Evolutionary conservation across 495 filamentous ascomycete species (phyloP).

Genomic region (Mycothermus thermophilus): DNA sequence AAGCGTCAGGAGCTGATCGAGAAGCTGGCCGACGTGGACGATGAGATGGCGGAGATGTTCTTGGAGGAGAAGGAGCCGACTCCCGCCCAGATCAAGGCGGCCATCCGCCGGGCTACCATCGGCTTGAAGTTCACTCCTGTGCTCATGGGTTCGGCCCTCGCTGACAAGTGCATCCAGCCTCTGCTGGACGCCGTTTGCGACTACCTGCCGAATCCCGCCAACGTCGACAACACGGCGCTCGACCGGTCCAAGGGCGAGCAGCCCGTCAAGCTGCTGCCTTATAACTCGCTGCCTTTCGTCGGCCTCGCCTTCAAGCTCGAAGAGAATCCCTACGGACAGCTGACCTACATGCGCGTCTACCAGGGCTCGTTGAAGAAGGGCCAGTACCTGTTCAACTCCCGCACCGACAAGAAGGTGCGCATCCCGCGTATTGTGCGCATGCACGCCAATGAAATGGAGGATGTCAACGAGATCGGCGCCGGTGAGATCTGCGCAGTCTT

Average conservation of each 20-base stretch:
- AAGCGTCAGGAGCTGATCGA: conserved; percentile 78
- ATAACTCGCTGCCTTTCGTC: conserved; percentile 85
- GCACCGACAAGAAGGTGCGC: conserved; percentile 89
- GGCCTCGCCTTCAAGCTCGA: conserved; percentile 98
- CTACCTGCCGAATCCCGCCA: conserved; percentile 83
- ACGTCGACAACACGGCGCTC: conserved; percentile 82
- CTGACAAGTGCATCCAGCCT: conserved; percentile 89
- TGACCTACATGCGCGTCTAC: conserved; percentile 98
- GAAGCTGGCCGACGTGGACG: conserved; percentile 92
- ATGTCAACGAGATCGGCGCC: conserved; percentile 77
- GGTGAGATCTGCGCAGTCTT: conserved; percentile 99
- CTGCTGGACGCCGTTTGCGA: conserved; percentile 96
- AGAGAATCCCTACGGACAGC: conserved; percentile 95
- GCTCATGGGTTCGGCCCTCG: conserved; percentile 88
- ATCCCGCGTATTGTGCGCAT: conserved; percentile 96
- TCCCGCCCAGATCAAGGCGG: conserved; percentile 67
- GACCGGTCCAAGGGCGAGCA: conserved; percentile 67
- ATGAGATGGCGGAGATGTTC: conserved; percentile 95
- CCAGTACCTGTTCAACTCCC: conserved; percentile 81
- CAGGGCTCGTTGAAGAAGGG: conserved; percentile 85
- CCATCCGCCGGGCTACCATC: conserved; percentile 82
- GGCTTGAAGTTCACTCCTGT: conserved; percentile 86
- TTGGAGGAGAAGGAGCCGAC: conserved; percentile 72
- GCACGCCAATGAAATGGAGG: conserved; percentile 99
- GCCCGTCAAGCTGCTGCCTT: conserved; percentile 74